Conservation (phyloP, 805 yeast species). For the Kodamaea laetipori region DNA sequence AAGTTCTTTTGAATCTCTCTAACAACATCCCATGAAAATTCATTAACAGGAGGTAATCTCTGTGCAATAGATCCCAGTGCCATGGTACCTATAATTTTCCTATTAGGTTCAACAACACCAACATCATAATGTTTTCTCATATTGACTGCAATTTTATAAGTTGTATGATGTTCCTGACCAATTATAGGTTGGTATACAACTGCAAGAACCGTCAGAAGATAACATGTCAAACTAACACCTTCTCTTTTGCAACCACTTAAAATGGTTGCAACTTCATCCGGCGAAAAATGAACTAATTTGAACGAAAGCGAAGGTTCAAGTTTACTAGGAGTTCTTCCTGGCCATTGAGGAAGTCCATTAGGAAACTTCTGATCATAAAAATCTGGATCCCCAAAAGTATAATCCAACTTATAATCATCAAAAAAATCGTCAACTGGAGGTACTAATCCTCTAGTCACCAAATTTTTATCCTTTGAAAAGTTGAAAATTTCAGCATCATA, state of each 20-base stretch:
- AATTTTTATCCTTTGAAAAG: conserved; percentile 20
- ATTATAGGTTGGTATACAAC: conserved; percentile 31
- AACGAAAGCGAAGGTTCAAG: conserved; percentile 23
- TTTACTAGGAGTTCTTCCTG: conserved; percentile 28
- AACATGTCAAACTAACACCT: conserved; percentile 36
- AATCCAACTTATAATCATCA: conserved; percentile 28
- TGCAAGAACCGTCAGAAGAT: conserved; percentile 27
- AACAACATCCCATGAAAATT: conserved; percentile 39
- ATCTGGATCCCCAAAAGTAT: conserved; percentile 25
- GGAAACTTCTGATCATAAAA: conserved; percentile 27
- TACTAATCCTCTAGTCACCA: conserved; percentile 30
- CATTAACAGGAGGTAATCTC: conserved; percentile 29
- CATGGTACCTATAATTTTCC: conserved; percentile 31
- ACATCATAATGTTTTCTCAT: conserved; percentile 30
- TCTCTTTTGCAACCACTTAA: conserved; percentile 30
- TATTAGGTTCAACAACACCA: conserved; percentile 16
- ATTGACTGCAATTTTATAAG: conserved; percentile 34
- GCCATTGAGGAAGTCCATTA: conserved; percentile 26
- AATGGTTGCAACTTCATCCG: conserved; percentile 24
- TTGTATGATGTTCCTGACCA: conserved; percentile 26
- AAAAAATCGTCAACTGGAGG: conserved; percentile 39
- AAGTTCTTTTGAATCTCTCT: conserved; percentile 14
- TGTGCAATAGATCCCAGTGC: conserved; percentile 37
- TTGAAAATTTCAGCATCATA: conserved; percentile 24
- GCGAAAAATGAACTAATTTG: conserved; percentile 29